phyloP scores from a whole-genome alignment of 768 basidiomycete genomes.

The Collybia nuda region DNA sequence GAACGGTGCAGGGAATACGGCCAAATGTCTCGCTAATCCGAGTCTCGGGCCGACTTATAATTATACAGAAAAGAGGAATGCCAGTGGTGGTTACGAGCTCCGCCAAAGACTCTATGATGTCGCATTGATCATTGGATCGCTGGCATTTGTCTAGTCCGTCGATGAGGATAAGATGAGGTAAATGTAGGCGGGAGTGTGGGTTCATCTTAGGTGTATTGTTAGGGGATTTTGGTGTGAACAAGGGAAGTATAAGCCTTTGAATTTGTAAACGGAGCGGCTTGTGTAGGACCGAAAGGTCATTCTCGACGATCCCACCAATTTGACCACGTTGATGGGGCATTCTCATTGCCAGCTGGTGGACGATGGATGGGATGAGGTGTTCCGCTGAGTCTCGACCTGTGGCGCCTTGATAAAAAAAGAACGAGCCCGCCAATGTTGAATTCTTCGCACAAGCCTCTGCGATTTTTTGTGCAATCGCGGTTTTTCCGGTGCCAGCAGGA shows the following conservation, averaged over 20 bases:
- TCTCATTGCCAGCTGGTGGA: slow-evolving; percentile 19
- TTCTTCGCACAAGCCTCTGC: slow-evolving; percentile 17
- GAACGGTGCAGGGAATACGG: background rate
- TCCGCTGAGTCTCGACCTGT: slow-evolving; percentile 18
- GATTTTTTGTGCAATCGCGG: slow-evolving; percentile 19
- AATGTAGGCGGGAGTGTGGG: background rate
- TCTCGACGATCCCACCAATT: background rate
- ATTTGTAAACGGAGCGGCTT: background rate
- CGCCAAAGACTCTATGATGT: background rate
- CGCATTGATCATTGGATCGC: background rate
- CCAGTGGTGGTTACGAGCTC: background rate
- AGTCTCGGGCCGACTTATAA: slow-evolving; percentile 3
- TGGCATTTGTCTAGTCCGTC: slow-evolving; percentile 1
- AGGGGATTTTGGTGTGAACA: no score
- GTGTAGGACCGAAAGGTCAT: background rate
- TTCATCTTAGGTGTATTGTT: no score
- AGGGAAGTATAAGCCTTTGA: background rate
- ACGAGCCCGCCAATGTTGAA: slow-evolving; percentile 24
- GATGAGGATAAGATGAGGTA: background rate
- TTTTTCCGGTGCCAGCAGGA: slow-evolving; percentile 21
- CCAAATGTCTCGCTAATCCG: background rate
- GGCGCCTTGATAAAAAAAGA: slow-evolving; percentile 32
- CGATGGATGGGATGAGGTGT: slow-evolving; percentile 27
- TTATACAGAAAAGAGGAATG: background rate
- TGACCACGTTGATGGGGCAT: slow-evolving; percentile 2